Conservation (phyloP, 140 eudicot species). For the Flaveria floridana region DNA sequence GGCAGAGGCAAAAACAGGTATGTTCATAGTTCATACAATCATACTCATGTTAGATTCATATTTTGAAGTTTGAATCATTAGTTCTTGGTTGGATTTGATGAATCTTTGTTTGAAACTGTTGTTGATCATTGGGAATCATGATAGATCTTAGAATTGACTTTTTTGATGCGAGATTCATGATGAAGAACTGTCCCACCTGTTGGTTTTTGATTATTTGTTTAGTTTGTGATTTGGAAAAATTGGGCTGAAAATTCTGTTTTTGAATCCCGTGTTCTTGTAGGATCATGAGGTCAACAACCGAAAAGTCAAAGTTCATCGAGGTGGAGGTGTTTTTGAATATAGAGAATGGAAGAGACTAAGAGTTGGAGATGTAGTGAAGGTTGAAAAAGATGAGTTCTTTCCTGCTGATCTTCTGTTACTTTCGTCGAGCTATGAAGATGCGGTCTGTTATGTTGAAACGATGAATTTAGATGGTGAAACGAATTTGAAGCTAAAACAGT, state of each 20-base stretch:
- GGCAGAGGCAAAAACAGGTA: slow-evolving; percentile 81
- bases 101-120: slow-evolving; percentile 12
- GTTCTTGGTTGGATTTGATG: slow-evolving; percentile 19
- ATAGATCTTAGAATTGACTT: slow-evolving; percentile 19
- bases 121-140: slow-evolving; percentile 8
- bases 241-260: slow-evolving; percentile 4
- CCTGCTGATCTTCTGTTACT: slow-evolving; percentile 88
- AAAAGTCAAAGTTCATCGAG: slow-evolving; percentile 74
- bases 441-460: slow-evolving; percentile 88
- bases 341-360: slow-evolving; percentile 71
- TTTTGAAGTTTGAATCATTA: slow-evolving; percentile 24
- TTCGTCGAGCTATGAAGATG: slow-evolving; percentile 87
- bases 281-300: slow-evolving; percentile 85
- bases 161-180: slow-evolving; percentile 14
- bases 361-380: slow-evolving; percentile 86
- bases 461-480: slow-evolving; percentile 99
- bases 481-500: slow-evolving; percentile 84
- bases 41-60: slow-evolving; percentile 20
- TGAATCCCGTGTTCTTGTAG: slow-evolving; percentile 39
- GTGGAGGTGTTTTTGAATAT: slow-evolving; percentile 55
- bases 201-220: background rate
- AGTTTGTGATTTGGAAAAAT: background rate
- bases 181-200: slow-evolving; percentile 13
- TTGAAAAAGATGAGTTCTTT: slow-evolving; percentile 81
- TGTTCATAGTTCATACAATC: background rate